Conservation (phyloP, 2,329 filamentous ascomycete genomes). For the Ophiosphaerella korrae region DNA sequence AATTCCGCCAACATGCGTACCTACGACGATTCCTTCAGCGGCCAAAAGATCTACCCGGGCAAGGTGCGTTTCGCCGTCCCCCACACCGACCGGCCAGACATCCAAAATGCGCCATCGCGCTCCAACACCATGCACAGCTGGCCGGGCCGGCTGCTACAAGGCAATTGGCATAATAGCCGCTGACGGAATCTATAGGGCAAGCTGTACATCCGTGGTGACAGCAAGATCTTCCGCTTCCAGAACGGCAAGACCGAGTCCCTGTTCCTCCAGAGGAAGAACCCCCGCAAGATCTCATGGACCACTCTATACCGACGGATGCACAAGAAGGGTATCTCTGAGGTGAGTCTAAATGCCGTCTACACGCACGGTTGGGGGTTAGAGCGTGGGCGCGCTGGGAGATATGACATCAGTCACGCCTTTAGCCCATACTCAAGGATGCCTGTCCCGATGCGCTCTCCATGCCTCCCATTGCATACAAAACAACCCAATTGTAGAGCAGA, state of each 20-base stretch:
- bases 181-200: slow-evolving; percentile 73
- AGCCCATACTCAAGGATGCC: slow-evolving; percentile 2
- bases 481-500: neutral
- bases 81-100: slow-evolving; percentile 19
- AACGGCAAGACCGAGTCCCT: slow-evolving; percentile 99
- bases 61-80: slow-evolving; percentile 63
- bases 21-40: slow-evolving; percentile 80
- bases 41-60: slow-evolving; percentile 79
- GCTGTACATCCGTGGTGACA: slow-evolving; percentile 99
- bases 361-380: neutral
- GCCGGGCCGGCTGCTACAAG: slow-evolving; percentile 12
- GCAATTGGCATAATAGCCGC: slow-evolving; percentile 23
- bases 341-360: slow-evolving; percentile 55
- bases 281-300: slow-evolving; percentile 98
- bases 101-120: slow-evolving; percentile 30
- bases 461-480: neutral
- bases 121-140: slow-evolving; percentile 16
- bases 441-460: neutral
- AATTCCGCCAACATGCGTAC: slow-evolving; percentile 69
- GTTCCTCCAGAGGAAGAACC: slow-evolving; percentile 99
- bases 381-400: slow-evolving; percentile 12
- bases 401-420: slow-evolving; percentile 27
- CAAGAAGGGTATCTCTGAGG: slow-evolving; percentile 99
- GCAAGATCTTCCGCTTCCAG: slow-evolving; percentile 99
- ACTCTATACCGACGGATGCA: slow-evolving; percentile 97